These are phyloP conservation scores for Colletotrichum sp. DNA, from an alignment of 2,329 filamentous ascomycete genomes.

Conservation along the genomic window DNA sequence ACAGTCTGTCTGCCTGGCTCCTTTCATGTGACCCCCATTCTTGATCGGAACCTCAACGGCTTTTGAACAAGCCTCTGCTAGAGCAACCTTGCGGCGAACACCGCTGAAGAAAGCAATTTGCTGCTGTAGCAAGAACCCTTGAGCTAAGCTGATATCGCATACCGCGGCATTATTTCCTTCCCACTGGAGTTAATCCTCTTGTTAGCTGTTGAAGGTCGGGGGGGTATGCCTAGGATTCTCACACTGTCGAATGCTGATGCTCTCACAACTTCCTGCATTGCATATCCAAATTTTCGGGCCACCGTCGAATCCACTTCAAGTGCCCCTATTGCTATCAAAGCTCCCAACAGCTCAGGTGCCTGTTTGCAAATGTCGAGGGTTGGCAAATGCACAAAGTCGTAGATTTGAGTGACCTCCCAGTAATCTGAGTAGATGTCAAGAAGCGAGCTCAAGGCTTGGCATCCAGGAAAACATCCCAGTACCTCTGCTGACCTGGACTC, in stretches of 20 bases:
- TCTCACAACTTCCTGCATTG: not conserved
- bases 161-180: not conserved
- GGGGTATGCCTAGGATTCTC: not conserved
- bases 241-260: not conserved
- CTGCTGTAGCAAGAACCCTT: constrained; percentile 3
- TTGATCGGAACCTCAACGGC: not conserved
- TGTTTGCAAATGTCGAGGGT: not conserved
- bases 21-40: not conserved
- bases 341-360: not conserved
- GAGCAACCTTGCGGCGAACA: not conserved
- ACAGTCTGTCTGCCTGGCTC: not conserved
- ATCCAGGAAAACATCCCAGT: not conserved
- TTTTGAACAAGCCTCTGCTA: not conserved
- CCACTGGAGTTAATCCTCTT: not conserved
- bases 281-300: not conserved
- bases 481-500: not conserved
- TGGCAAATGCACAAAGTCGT: not conserved
- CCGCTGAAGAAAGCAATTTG: not conserved
- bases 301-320: not conserved
- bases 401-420: not conserved
- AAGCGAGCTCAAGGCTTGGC: not conserved
- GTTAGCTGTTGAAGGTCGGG: not conserved
- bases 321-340: not conserved
- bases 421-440: not conserved
- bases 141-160: not conserved